These are phyloP conservation scores for Pelargonium cotyledonis DNA, from an alignment of 441 rosid species.

Conservation along the genomic window DNA sequence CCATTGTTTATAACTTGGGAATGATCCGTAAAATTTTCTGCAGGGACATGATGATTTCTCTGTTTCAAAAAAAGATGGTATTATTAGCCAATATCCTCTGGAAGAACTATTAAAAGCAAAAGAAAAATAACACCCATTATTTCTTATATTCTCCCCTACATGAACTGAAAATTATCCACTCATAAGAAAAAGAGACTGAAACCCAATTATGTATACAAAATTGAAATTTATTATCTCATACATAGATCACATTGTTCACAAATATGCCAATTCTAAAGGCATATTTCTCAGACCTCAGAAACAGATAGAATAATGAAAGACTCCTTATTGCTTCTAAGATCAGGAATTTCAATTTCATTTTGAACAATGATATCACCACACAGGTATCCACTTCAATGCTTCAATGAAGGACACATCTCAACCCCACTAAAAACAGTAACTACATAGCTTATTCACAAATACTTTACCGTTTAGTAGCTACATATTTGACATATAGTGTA, in stretches of 20 bases:
- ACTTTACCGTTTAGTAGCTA: too few relatives aligned
- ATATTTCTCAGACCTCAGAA: too few relatives aligned
- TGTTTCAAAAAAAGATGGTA: conserved; percentile 25
- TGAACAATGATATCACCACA: neutral
- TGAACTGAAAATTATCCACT: neutral
- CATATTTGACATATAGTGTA: too few relatives aligned
- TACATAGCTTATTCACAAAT: too few relatives aligned
- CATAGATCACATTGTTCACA: neutral
- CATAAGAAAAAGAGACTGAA: neutral
- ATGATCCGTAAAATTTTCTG: conserved; percentile 38
- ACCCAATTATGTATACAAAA: neutral
- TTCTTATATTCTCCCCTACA: neutral
- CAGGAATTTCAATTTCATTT: neutral
- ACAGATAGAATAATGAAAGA: too few relatives aligned
- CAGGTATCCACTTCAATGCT: too few relatives aligned
- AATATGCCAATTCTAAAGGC: neutral
- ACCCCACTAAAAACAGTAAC: too few relatives aligned
- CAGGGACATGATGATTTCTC: conserved; percentile 40
- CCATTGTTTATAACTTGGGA: conserved; percentile 43
- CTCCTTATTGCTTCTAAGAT: too few relatives aligned
- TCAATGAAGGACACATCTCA: too few relatives aligned
- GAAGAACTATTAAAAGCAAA: conserved; percentile 6
- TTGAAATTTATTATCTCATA: neutral
- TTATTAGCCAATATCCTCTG: conserved; percentile 5
- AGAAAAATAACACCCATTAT: neutral